Conservation (phyloP, 352 stramenopile species). For the Pythium dissotocum region DNA sequence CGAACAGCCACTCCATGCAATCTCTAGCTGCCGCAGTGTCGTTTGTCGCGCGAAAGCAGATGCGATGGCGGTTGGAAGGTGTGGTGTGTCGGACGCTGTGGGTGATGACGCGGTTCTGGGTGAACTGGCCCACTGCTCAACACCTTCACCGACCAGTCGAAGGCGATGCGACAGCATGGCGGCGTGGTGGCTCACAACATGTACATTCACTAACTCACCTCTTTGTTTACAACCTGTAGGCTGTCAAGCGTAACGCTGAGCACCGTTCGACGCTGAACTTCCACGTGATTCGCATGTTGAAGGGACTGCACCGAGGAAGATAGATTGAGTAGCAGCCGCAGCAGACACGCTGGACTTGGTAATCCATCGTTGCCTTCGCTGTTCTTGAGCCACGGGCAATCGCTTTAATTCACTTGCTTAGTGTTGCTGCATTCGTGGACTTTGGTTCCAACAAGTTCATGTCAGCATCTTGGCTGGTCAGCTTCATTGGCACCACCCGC, state of each 20-base stretch:
- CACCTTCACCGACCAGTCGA: background rate
- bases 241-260: slow-evolving; percentile 56
- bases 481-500: too few relatives aligned
- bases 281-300: slow-evolving; percentile 89
- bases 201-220: background rate
- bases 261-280: slow-evolving; percentile 88
- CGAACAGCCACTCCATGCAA: background rate
- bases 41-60: background rate
- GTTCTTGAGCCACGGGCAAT: background rate
- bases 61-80: background rate
- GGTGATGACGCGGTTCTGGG: background rate
- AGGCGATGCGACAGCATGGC: background rate
- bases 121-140: background rate
- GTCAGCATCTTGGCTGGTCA: too few relatives aligned
- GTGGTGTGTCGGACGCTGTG: too few relatives aligned
- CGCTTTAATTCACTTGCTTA: background rate
- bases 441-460: too few relatives aligned
- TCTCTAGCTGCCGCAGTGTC: background rate
- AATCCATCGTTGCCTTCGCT: slow-evolving; percentile 6
- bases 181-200: background rate
- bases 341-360: background rate
- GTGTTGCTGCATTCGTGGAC: background rate
- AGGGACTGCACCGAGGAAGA: slow-evolving; percentile 47
- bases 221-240: slow-evolving; percentile 29
- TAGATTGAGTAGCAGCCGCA: slow-evolving; percentile 24